These are phyloP conservation scores for Hyphopichia burtonii DNA, from an alignment of 1,139 yeast species.

Conservation along the genomic window DNA sequence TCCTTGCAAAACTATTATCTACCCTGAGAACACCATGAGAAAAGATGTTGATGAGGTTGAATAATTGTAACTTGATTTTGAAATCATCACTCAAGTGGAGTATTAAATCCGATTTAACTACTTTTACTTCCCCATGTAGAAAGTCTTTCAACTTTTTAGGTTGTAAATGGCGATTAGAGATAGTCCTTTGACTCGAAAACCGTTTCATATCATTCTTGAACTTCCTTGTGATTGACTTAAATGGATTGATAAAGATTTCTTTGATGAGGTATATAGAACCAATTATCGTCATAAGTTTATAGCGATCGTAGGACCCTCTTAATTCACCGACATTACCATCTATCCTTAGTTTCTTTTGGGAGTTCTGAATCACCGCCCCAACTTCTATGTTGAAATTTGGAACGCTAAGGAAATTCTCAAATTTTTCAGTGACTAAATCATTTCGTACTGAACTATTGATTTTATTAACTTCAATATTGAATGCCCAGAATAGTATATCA, in stretches of 20 bases:
- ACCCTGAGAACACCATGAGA: constrained; percentile 18
- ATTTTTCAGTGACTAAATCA: constrained; percentile 16
- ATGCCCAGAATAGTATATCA: constrained; percentile 18
- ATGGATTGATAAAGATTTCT: constrained; percentile 44
- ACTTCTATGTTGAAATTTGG: constrained; percentile 17
- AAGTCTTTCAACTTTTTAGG: constrained; percentile 10
- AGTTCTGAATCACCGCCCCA: constrained; percentile 12
- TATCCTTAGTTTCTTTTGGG: constrained; percentile 26
- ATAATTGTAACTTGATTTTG: constrained; percentile 46
- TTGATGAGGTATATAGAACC: constrained; percentile 55
- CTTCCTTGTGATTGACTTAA: constrained; percentile 20
- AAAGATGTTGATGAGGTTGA: constrained; percentile 20
- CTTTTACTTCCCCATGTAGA: constrained; percentile 8
- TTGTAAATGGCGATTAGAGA: constrained; percentile 8
- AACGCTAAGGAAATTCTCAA: constrained; percentile 13
- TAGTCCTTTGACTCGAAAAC: constrained; percentile 9
- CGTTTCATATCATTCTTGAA: constrained; percentile 23
- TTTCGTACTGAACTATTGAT: constrained; percentile 28
- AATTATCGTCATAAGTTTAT: constrained; percentile 49
- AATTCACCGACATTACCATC: constrained; percentile 28
- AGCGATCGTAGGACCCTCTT: constrained; percentile 42
- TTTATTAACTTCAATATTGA: constrained; percentile 11
- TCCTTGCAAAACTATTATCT: constrained; percentile 37
- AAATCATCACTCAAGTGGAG: constrained; percentile 47
- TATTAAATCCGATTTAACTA: constrained; percentile 22